These are phyloP conservation scores for Phytophthora kernoviae DNA, from an alignment of 352 stramenopile species.

Conservation along the genomic window DNA sequence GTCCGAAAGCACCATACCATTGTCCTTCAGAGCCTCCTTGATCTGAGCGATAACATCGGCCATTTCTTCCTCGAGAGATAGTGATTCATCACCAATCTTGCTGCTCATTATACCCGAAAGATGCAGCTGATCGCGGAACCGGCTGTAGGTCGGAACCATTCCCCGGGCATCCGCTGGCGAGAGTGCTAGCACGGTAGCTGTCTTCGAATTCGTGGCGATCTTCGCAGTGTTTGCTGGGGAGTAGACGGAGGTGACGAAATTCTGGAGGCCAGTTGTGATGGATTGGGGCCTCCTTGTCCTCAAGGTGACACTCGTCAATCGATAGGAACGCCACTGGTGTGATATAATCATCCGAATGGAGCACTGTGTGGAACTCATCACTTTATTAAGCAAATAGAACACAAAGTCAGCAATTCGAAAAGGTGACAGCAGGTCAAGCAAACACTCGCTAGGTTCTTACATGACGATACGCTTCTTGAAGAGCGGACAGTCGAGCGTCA, in stretches of 20 bases:
- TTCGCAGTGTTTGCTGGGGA: background rate
- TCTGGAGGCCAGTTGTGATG: conserved; percentile 43
- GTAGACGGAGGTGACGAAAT: conserved; percentile 23
- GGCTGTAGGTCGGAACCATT: conserved; percentile 30
- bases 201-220: conserved; percentile 8
- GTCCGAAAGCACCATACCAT: conserved; percentile 82
- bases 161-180: conserved; percentile 12
- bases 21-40: conserved; percentile 35
- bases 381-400: conserved; percentile 26
- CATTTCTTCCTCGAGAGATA: conserved; percentile 72
- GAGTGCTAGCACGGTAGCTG: conserved; percentile 28
- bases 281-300: conserved; percentile 79
- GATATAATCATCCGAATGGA: conserved; percentile 93
- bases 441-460: conserved; percentile 38
- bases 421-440: background rate
- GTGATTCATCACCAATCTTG: conserved; percentile 21
- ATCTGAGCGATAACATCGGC: conserved; percentile 54
- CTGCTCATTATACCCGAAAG: conserved; percentile 67
- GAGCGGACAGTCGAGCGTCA: conserved; percentile 97
- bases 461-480: conserved; percentile 94
- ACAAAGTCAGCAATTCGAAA: conserved; percentile 5
- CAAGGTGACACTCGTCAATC: conserved; percentile 90
- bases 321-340: conserved; percentile 92
- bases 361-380: conserved; percentile 92
- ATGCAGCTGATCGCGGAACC: conserved; percentile 74